Conservation (phyloP, 352 stramenopile species). For the Phytophthora pinifolia region DNA sequence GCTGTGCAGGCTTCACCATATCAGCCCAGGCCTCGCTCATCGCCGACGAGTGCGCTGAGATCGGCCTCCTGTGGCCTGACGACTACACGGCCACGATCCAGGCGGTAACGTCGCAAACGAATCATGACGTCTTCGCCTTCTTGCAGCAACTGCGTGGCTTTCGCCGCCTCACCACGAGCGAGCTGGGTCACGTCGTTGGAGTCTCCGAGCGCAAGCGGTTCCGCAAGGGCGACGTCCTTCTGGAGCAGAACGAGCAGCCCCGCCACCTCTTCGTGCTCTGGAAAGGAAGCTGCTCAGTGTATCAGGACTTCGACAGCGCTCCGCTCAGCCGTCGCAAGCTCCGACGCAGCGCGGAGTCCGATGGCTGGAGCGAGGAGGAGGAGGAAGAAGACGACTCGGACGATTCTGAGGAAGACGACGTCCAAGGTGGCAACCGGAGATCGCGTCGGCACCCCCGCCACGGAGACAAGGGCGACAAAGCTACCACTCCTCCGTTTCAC, state of each 20-base stretch:
- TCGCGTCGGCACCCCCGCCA: not conserved
- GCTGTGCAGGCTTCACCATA: constrained; percentile 53
- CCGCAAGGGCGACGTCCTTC: constrained; percentile 61
- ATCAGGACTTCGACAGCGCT: constrained; percentile 58
- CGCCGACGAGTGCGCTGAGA: constrained; percentile 63
- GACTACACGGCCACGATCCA: constrained; percentile 58
- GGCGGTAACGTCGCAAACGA: constrained; percentile 54
- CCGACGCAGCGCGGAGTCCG: constrained; percentile 17
- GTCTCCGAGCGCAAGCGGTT: constrained; percentile 72
- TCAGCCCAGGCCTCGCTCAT: constrained; percentile 51
- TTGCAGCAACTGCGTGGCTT: constrained; percentile 71
- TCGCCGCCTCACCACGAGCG: constrained; percentile 53
- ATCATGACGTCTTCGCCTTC: constrained; percentile 69
- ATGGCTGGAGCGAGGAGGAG: constrained; percentile 18
- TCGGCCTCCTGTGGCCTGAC: constrained; percentile 66
- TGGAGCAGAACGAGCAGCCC: constrained; percentile 63
- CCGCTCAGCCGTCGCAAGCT: constrained; percentile 34
- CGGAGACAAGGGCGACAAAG: constrained; percentile 18
- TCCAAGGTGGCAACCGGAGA: constrained; percentile 2
- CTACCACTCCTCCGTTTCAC: constrained; percentile 52
- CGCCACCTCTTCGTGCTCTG: constrained; percentile 54
- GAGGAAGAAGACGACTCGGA: constrained; percentile 17
- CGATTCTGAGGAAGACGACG: constrained; percentile 1
- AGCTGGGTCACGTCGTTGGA: constrained; percentile 69
- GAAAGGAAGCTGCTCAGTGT: constrained; percentile 67